These are phyloP conservation scores for Aspergillus candidus DNA, from an alignment of 2,329 filamentous ascomycete species.

Conservation along the genomic window DNA sequence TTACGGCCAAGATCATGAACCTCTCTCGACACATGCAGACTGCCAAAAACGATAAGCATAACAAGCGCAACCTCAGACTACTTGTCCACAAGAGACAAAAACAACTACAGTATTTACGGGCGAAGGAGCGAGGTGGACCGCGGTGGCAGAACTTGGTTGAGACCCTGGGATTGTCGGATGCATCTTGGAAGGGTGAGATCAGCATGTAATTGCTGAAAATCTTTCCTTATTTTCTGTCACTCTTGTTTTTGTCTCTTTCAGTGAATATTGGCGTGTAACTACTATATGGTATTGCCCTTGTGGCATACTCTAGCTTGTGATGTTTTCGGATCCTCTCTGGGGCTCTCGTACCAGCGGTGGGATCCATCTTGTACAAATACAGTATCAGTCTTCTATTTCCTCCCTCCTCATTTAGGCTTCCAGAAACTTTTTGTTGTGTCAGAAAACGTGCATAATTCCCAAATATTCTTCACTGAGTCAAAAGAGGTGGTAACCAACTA, in stretches of 20 bases:
- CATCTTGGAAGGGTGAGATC: conserved; percentile 88
- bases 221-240: conserved; percentile 4
- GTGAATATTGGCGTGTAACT: conserved; percentile 14
- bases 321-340: neutral
- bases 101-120: conserved; percentile 76
- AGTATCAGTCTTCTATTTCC: neutral
- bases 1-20: conserved; percentile 87
- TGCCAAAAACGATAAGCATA: conserved; percentile 81
- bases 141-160: conserved; percentile 82
- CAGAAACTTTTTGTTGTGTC: neutral
- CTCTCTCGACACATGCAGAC: conserved; percentile 65
- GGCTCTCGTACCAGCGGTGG: neutral
- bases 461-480: neutral
- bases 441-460: neutral
- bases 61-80: conserved; percentile 81
- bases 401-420: neutral
- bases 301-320: neutral
- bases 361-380: conserved; percentile 10
- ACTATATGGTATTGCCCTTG: conserved; percentile 2
- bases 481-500: neutral
- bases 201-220: conserved; percentile 49
- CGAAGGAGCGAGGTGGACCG: conserved; percentile 83
- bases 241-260: conserved; percentile 4
- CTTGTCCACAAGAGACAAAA: conserved; percentile 87
- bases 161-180: conserved; percentile 77